Base-by-base conservation (phyloP, 2,329 filamentous ascomycete genomes). In the Trichoderma afroharzianum region DNA sequence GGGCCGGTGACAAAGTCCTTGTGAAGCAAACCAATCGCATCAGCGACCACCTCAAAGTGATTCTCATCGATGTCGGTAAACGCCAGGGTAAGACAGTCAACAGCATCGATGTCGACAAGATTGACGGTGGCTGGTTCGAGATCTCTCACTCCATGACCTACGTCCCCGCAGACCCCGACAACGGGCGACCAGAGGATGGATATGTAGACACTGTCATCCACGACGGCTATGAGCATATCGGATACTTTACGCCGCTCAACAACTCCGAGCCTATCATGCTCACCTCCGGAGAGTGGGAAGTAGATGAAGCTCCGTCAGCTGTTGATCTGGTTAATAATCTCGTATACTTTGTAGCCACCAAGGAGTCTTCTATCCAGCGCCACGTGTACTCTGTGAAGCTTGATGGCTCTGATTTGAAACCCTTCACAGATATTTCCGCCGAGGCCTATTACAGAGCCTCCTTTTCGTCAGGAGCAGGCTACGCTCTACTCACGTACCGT, bases 121-220 rank as follows among this genome's bases (percentile, higher is more conserved):
- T 98, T n/a, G 96, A 99, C 79, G 95, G 95, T 26, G 97, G 96
- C 39, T 99, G 96, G 96, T 95, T 98, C 76, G 96, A 99, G 82
- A 93, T 97, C 55, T 93, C 94, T 1, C 92, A 97, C 76, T 89
- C 91, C 55, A 97, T 95, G 4, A 90, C 85, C 15, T 98, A 92
- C 78, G 91, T 99, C 71, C 96, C 96, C 2, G 93, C 94, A 4
- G 93, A 98, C 79, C 88, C 92, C 26, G 80, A 83, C 12, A 93
- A 93, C 73, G 93, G 93, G 15, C 90, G 95, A 26, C 85, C 88
- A 2, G 82, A 95, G 6, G 94, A 98, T 80, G 96, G 96, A 26
- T 99, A 99, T 78, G 91, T 99, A 73, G 96, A 99, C 80, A 94
- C 92, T 0, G 85, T 98, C 72, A 92, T 98, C 70, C 86, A 97